Evolutionary conservation across 805 yeast genomes (phyloP).

Genomic region (Kuraishia capsulata): DNA sequence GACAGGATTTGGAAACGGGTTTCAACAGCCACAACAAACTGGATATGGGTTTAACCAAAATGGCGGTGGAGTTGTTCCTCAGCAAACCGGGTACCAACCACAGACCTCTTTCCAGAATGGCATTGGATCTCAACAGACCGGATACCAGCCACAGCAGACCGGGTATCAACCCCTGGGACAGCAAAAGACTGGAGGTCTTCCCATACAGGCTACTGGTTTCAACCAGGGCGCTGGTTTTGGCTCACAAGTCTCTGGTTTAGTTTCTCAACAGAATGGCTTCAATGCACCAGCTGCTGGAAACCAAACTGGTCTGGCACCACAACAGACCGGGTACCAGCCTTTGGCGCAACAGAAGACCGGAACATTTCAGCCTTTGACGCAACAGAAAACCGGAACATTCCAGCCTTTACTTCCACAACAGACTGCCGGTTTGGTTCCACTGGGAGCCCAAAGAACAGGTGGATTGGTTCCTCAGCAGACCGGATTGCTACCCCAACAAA

Average conservation of each 20-base stretch:
- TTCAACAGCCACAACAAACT: constrained; percentile 13
- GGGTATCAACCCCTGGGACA: constrained; percentile 43
- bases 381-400: constrained; percentile 26
- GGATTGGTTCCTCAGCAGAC: constrained; percentile 27
- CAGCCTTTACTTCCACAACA: constrained; percentile 14
- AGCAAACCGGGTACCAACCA: constrained; percentile 16
- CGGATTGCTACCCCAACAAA: constrained; percentile 15
- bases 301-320: constrained; percentile 23
- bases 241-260: constrained; percentile 18
- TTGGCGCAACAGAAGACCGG: constrained; percentile 20
- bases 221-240: too few species aligned
- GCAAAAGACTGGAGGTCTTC: constrained; percentile 54
- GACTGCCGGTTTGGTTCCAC: constrained; percentile 26
- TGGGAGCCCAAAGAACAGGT: constrained; percentile 66
- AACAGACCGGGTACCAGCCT: constrained; percentile 25
- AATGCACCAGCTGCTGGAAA: constrained; percentile 15
- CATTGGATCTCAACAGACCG: constrained; percentile 25
- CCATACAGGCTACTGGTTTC: not conserved
- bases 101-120: not conserved
- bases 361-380: constrained; percentile 18
- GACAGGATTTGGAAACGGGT: constrained; percentile 11
- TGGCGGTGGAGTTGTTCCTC: constrained; percentile 23
- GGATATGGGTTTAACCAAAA: constrained; percentile 13
- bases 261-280: too few species aligned
- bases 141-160: constrained; percentile 30